Percentiles rank a stretch among this genome's conserved stretches.
Conservation (phyloP, 805 yeast genomes). For the Starmera pachycereana region DNA sequence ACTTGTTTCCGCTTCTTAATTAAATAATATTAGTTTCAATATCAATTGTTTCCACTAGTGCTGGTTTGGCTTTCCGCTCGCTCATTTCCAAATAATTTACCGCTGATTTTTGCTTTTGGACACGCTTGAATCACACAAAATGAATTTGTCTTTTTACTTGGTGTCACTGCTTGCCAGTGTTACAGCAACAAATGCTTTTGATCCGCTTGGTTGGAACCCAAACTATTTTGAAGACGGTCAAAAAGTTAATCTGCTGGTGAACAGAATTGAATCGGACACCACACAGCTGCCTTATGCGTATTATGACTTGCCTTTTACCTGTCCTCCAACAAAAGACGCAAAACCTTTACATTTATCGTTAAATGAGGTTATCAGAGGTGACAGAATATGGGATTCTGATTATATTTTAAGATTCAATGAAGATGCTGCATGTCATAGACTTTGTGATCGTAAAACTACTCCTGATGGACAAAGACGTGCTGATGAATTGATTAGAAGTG, state of each 20-base stretch:
- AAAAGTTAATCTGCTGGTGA: slow-evolving; percentile 56
- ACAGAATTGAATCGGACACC: slow-evolving; percentile 70
- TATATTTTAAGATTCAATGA: slow-evolving; percentile 52
- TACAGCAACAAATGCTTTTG: background rate
- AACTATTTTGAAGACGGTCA: slow-evolving; percentile 40
- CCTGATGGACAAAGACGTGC: slow-evolving; percentile 45
- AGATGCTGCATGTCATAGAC: slow-evolving; percentile 54
- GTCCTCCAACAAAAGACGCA: slow-evolving; percentile 50
- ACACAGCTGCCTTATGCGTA: slow-evolving; percentile 71
- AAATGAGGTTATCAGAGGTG: slow-evolving; percentile 75
- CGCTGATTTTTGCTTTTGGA: no score
- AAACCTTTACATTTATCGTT: slow-evolving; percentile 58
- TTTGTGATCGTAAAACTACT: slow-evolving; percentile 59
- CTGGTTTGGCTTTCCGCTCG: no score
- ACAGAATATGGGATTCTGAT: slow-evolving; percentile 67
- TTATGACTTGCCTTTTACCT: slow-evolving; percentile 69
- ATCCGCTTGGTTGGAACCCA: slow-evolving; percentile 21
- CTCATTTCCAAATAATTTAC: no score
- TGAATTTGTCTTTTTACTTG: no score
- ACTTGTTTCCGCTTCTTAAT: no score
- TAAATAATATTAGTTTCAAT: no score
- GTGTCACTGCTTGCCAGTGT: no score
- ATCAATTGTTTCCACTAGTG: no score
- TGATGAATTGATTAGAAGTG: slow-evolving; percentile 48
- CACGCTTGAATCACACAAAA: no score